A percentile compares a stretch with the other conserved stretches of the same genome.
phyloP scores from a whole-genome alignment of 164 flowering plant genomes.

The Piper longum region DNA sequence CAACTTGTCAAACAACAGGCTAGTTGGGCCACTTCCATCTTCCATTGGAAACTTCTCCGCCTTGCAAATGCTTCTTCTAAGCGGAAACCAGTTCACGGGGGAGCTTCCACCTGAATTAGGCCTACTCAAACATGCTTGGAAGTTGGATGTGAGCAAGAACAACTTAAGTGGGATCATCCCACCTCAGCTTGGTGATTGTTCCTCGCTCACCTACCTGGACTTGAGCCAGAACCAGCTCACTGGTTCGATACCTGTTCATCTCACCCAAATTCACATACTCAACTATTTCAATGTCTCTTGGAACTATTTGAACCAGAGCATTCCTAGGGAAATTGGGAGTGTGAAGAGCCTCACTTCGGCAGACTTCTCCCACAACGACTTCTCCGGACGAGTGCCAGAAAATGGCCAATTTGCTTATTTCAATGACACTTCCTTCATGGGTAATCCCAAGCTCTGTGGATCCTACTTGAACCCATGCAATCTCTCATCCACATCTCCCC shows the following conservation, averaged over 20 bases:
- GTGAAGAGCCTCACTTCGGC: constrained; percentile 55
- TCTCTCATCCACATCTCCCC: constrained; percentile 15
- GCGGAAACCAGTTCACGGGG: constrained; percentile 42
- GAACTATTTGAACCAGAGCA: constrained; percentile 32
- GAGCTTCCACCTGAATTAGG: constrained; percentile 49
- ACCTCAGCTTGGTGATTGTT: constrained; percentile 31
- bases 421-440: constrained; percentile 45
- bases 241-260: constrained; percentile 44
- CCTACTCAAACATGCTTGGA: constrained; percentile 21
- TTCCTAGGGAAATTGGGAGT: constrained; percentile 42
- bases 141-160: constrained; percentile 41
- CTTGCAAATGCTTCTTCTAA: constrained; percentile 34
- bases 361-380: constrained; percentile 59
- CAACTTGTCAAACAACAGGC: constrained; percentile 40
- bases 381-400: constrained; percentile 48
- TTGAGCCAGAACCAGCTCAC: constrained; percentile 53
- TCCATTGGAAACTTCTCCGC: constrained; percentile 38
- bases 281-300: constrained; percentile 52
- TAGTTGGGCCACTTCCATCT: constrained; percentile 42
- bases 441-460: constrained; percentile 55
- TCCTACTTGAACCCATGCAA: constrained; percentile 27
- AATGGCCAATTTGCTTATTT: constrained; percentile 43
- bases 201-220: constrained; percentile 36
- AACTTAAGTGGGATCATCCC: constrained; percentile 48
- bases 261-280: constrained; percentile 37